Percentiles rank a stretch among this genome's conserved stretches.
These are phyloP conservation scores for Zoysia pacifica DNA, from an alignment of 176 grass and related monocot species.

Conservation along the genomic window DNA sequence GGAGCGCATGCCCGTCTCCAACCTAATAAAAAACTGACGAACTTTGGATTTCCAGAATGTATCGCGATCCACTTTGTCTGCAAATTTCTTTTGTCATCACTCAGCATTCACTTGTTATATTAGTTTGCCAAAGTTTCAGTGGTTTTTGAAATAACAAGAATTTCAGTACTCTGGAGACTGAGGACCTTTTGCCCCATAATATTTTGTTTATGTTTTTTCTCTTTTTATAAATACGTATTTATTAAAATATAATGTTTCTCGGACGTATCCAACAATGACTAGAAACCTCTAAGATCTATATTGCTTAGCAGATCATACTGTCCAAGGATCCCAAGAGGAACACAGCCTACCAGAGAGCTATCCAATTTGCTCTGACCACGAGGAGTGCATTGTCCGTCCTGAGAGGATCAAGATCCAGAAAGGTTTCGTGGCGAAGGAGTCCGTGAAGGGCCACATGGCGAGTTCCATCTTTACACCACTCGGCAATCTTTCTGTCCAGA, in stretches of 20 bases:
- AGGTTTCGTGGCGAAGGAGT: slow-evolving; percentile 96
- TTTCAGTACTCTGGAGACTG: background rate
- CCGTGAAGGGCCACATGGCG: slow-evolving; percentile 96
- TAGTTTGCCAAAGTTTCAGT: background rate
- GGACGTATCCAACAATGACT: slow-evolving; percentile 33
- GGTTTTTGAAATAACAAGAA: background rate
- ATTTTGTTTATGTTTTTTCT: background rate
- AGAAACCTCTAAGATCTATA: slow-evolving; percentile 45
- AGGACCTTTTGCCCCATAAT: slow-evolving; percentile 1
- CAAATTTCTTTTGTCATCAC: background rate
- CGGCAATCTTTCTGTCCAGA: slow-evolving; percentile 63
- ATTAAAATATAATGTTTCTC: slow-evolving; percentile 5
- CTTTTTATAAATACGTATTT: background rate
- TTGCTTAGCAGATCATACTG: slow-evolving; percentile 60
- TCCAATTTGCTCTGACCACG: slow-evolving; percentile 69
- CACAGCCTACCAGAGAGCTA: slow-evolving; percentile 66
- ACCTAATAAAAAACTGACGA: background rate
- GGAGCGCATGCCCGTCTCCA: background rate
- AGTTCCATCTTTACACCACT: slow-evolving; percentile 76
- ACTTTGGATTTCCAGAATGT: background rate
- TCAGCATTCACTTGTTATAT: background rate
- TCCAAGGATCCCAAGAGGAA: slow-evolving; percentile 84
- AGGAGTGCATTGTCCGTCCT: slow-evolving; percentile 61
- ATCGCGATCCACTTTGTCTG: background rate
- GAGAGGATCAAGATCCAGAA: slow-evolving; percentile 97